Evolutionary conservation across 2,329 filamentous ascomycete genomes (phyloP).

Genomic region (Colletotrichum sp.): DNA sequence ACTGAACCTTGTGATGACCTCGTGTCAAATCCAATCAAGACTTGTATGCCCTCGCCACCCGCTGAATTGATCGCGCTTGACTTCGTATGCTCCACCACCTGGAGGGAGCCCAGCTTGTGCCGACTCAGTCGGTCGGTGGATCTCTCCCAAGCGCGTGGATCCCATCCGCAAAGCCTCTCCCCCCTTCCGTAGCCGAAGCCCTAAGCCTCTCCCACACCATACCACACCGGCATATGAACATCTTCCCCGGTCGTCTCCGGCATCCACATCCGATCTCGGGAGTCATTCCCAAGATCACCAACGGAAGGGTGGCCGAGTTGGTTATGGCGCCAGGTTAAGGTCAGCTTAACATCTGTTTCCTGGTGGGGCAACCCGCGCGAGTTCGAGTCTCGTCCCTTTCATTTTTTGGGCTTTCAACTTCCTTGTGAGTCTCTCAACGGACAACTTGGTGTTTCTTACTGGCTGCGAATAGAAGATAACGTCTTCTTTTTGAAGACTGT

Average conservation of each 20-base stretch:
- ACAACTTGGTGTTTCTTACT: background rate
- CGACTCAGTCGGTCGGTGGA: background rate
- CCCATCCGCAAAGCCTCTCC: background rate
- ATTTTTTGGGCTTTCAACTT: background rate
- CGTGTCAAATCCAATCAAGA: background rate
- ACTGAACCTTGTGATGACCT: background rate
- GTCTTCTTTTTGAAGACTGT: background rate
- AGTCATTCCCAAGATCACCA: background rate
- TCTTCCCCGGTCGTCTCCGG: background rate
- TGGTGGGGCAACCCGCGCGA: constrained; percentile 23
- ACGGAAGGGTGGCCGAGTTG: constrained; percentile 22
- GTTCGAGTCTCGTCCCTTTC: constrained; percentile 21
- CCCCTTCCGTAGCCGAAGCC: background rate
- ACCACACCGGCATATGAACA: background rate
- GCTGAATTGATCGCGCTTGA: background rate
- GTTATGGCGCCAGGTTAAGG: constrained; percentile 22
- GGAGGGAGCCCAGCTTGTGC: background rate
- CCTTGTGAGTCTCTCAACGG: background rate
- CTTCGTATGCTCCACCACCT: background rate
- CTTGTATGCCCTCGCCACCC: background rate
- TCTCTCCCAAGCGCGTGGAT: background rate
- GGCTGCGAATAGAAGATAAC: too few species aligned
- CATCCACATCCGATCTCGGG: background rate
- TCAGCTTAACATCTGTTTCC: constrained; percentile 22
- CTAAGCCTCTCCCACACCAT: background rate